Base-by-base conservation (phyloP, 768 basidiomycete species). In the Lentinula sp. region DNA sequence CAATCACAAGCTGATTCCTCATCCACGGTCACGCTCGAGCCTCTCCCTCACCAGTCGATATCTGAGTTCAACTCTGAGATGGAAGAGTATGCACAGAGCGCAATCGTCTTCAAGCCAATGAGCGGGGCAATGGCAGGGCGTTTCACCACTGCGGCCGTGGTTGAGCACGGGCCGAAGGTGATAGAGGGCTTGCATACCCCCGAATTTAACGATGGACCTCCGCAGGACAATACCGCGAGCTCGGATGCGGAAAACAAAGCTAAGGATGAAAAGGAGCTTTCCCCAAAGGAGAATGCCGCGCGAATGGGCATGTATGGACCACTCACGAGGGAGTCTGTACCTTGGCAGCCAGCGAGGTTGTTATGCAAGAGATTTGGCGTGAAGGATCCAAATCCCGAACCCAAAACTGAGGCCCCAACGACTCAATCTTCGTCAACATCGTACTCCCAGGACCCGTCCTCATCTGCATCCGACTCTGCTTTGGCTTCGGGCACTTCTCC, bases 351-450 rank as follows among this genome's bases (percentile, higher is more conserved):
- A 2, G 84, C 84, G n/a, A 80, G 80, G 57, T 74, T 98, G 54
- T 75, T 99, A 28, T 98, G 94, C 75, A 97, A 96, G 72, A 84
- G 96, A 35, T 98, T 98, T 71, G 89, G 91, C 0, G 89, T 98
- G 39, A 89, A 87, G 68, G 93, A 95, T 64, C 95, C 95, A 0
- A 81, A 92, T 66, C 85, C 85, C 7, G 73, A 71, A n/a, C 70
- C 69, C 18, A 56, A 40, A 43, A 15, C 50, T 51, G 50, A 34
- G 13, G 50, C 34, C 7, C 50, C 50, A 18, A 13, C 37, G 37
- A 45, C 43, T 18, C 43, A 45, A 15, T 18, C 43, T 5, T 45
- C 43, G 37, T 39, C 37, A 18, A 9, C 49, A 10, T 16, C 50
- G 16, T n/a, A 15, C 4, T 13, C 50, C n/a, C 50, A 51, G 1